Evolutionary conservation across 768 basidiomycete genomes (phyloP).

Genomic region (Termitomyces sp.): DNA sequence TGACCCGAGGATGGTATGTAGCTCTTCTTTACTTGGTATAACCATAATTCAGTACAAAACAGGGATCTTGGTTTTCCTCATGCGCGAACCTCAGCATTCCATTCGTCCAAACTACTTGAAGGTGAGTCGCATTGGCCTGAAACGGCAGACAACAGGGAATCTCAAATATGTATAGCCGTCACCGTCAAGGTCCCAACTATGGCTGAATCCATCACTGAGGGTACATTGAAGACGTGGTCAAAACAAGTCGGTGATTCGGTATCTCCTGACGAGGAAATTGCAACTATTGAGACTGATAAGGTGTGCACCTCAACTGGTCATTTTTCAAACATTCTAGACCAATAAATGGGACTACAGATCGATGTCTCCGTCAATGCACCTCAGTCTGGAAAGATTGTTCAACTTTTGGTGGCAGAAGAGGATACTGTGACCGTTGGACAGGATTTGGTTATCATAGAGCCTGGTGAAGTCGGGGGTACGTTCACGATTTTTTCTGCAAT

Average conservation of each 20-base stretch:
- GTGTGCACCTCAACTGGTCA: constrained; percentile 34
- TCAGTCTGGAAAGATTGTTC: constrained; percentile 79
- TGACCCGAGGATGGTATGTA: constrained; percentile 48
- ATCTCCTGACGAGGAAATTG: constrained; percentile 91
- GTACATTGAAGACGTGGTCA: constrained; percentile 91
- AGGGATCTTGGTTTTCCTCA: constrained; percentile 47
- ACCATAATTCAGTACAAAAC: constrained; percentile 11
- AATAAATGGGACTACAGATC: constrained; percentile 52
- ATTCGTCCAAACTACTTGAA: constrained; percentile 65
- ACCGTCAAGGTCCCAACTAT: constrained; percentile 95
- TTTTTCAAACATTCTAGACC: constrained; percentile 1
- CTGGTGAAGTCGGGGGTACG: constrained; percentile 62
- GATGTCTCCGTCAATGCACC: constrained; percentile 97
- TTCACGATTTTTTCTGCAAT: constrained; percentile 3
- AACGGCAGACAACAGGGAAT: neutral
- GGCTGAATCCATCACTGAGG: constrained; percentile 98
- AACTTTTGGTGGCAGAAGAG: constrained; percentile 86
- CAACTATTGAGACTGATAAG: constrained; percentile 99
- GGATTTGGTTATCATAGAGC: constrained; percentile 88
- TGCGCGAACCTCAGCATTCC: constrained; percentile 58
- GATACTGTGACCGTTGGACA: constrained; percentile 94
- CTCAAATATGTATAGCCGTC: constrained; percentile 49
- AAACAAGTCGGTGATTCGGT: constrained; percentile 93
- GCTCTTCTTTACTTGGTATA: constrained; percentile 2
- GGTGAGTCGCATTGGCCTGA: constrained; percentile 36